Percentiles rank a stretch among this genome's conserved stretches.
Conservation (phyloP, 2,329 filamentous ascomycete genomes). For the Mycogone perniciosa region DNA sequence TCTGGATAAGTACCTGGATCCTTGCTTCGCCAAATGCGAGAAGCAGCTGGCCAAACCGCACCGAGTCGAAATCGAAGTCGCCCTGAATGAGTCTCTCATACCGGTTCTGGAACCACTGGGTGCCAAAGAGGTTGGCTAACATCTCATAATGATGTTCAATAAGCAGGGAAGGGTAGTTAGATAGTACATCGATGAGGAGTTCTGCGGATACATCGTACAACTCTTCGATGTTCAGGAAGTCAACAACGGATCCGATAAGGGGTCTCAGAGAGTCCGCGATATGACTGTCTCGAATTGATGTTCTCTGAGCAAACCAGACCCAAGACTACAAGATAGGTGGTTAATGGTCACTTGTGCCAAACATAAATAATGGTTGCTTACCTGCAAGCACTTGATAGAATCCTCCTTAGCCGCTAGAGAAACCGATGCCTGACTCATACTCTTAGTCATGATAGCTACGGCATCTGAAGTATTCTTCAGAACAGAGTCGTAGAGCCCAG, state of each 20-base stretch:
- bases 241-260: slow-evolving; percentile 53
- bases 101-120: slow-evolving; percentile 50
- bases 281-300: slow-evolving; percentile 50
- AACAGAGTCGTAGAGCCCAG: slow-evolving; percentile 34
- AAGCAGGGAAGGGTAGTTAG: slow-evolving; percentile 59
- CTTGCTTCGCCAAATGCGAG: slow-evolving; percentile 64
- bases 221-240: slow-evolving; percentile 52
- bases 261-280: slow-evolving; percentile 54
- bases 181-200: slow-evolving; percentile 58
- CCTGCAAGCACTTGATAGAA: slow-evolving; percentile 56
- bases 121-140: slow-evolving; percentile 54
- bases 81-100: slow-evolving; percentile 51
- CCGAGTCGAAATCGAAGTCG: slow-evolving; percentile 56
- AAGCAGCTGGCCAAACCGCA: slow-evolving; percentile 61
- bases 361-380: slow-evolving; percentile 27
- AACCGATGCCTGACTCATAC: slow-evolving; percentile 26
- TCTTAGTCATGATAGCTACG: slow-evolving; percentile 33
- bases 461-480: slow-evolving; percentile 36
- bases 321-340: slow-evolving; percentile 48
- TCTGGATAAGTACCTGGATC: slow-evolving; percentile 52
- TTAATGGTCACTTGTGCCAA: slow-evolving; percentile 20
- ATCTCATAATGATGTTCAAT: slow-evolving; percentile 50
- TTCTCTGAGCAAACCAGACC: slow-evolving; percentile 65
- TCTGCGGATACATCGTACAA: slow-evolving; percentile 57
- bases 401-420: slow-evolving; percentile 41